A percentile compares a stretch with the other conserved stretches of the same genome.
Evolutionary conservation across 1,139 yeast genomes (phyloP).

Genomic region (Nakaseomyces glabratus): DNA sequence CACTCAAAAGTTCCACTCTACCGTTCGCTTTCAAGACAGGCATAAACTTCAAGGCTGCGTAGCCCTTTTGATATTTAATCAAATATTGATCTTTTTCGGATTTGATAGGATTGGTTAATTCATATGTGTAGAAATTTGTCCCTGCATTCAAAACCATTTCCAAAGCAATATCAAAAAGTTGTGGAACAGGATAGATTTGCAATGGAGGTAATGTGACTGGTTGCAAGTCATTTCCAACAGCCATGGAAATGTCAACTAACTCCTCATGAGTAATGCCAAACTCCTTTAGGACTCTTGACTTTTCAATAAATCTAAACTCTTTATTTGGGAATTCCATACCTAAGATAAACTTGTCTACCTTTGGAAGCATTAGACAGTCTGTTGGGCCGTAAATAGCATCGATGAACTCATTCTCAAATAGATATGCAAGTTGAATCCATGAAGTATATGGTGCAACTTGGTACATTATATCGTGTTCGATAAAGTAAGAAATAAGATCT

Average conservation of each 20-base stretch:
- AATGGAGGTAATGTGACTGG: conserved; percentile 54
- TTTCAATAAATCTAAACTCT: conserved; percentile 57
- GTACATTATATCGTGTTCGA: conserved; percentile 51
- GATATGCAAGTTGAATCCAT: conserved; percentile 70
- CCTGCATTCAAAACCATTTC: conserved; percentile 40
- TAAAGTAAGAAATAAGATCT: conserved; percentile 51
- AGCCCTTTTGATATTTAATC: conserved; percentile 42
- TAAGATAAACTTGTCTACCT: conserved; percentile 62
- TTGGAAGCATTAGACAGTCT: conserved; percentile 55
- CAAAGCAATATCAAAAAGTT: conserved; percentile 34
- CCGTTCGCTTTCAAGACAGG: conserved; percentile 71
- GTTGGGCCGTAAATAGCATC: conserved; percentile 82
- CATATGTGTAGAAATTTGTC: conserved; percentile 36
- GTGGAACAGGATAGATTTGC: conserved; percentile 32
- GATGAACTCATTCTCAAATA: conserved; percentile 44
- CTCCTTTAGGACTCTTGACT: conserved; percentile 49
- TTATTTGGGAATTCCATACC: conserved; percentile 60
- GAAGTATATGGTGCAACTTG: conserved; percentile 79
- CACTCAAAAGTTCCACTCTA: conserved; percentile 48
- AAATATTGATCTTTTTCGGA: conserved; percentile 22
- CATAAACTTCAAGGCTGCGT: conserved; percentile 45
- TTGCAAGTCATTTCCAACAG: conserved; percentile 72
- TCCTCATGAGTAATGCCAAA: conserved; percentile 53
- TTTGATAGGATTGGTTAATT: conserved; percentile 21
- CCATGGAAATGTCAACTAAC: conserved; percentile 60